Conservation (phyloP, 768 basidiomycete species). For the Rubroboletus pulcherrimus region DNA sequence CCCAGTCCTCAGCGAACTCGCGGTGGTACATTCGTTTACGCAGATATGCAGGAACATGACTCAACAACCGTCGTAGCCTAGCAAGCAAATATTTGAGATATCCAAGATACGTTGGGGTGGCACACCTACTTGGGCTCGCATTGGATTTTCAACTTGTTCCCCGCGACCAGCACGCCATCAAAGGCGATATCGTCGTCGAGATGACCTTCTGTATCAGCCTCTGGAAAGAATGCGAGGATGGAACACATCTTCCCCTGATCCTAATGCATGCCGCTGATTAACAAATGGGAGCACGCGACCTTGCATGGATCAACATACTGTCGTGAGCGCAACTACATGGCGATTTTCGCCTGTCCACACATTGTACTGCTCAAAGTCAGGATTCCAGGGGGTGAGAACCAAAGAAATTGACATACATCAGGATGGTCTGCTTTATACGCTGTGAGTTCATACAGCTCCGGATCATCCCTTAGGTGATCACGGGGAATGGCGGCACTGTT, state of each 20-base stretch:
- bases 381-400: neutral
- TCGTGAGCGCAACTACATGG: constrained; percentile 20
- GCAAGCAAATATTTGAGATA: constrained; percentile 9
- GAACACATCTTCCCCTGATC: constrained; percentile 39
- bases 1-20: constrained; percentile 45
- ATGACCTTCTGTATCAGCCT: constrained; percentile 33
- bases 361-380: constrained; percentile 16
- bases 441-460: constrained; percentile 36
- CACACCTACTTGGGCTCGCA: constrained; percentile 38
- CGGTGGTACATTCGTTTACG: constrained; percentile 38
- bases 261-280: constrained; percentile 2
- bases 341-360: constrained; percentile 28
- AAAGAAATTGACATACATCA: constrained; percentile 13
- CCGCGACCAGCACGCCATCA: constrained; percentile 31
- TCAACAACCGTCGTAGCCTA: constrained; percentile 39
- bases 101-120: neutral
- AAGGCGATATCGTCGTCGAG: constrained; percentile 25
- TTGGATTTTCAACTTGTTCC: constrained; percentile 31
- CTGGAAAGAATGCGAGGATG: constrained; percentile 40
- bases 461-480: constrained; percentile 40
- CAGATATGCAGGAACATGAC: constrained; percentile 33
- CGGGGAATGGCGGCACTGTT: constrained; percentile 42
- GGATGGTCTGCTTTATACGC: constrained; percentile 20
- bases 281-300: neutral
- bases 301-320: constrained; percentile 17